Conservation (phyloP, 116 monocot genomes). For the Papilionanthe hybrid region DNA sequence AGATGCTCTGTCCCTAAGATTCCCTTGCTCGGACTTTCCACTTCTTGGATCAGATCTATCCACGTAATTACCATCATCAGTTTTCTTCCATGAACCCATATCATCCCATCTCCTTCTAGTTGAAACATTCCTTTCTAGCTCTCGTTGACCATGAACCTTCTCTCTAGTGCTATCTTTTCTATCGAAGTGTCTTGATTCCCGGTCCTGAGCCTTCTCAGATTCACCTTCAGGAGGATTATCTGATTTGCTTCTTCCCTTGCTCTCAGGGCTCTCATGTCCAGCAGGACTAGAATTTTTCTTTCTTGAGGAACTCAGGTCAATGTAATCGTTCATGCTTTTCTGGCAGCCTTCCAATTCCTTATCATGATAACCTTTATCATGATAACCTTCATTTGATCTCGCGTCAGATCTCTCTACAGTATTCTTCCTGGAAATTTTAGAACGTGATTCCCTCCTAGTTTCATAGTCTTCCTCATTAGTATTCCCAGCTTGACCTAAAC, state of each 20-base stretch:
- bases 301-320: conserved; percentile 37
- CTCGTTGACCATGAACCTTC: conserved; percentile 37
- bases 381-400: conserved; percentile 38
- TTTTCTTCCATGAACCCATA: conserved; percentile 29
- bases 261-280: conserved; percentile 29
- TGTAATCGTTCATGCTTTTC: conserved; percentile 39
- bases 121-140: conserved; percentile 34
- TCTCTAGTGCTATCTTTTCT: conserved; percentile 51
- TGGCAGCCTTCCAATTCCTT: conserved; percentile 36
- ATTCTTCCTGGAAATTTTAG: conserved; percentile 49
- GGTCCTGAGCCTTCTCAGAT: conserved; percentile 34
- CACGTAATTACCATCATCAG: conserved; percentile 27
- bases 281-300: conserved; percentile 28
- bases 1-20: conserved; percentile 13
- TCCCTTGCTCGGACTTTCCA: conserved; percentile 35
- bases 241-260: conserved; percentile 26
- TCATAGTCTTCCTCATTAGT: conserved; percentile 64
- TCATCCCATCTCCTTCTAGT: conserved; percentile 52
- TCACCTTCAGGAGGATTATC: conserved; percentile 43
- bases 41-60: conserved; percentile 42
- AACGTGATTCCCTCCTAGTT: conserved; percentile 36
- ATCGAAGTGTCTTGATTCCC: conserved; percentile 46
- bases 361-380: conserved; percentile 41
- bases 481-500: conserved; percentile 28
- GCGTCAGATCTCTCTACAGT: conserved; percentile 40